Percentiles rank a stretch among this genome's conserved stretches.
These are phyloP conservation scores for Hymenoscyphus infarciens DNA, from an alignment of 2,329 filamentous ascomycete species.

Conservation along the genomic window DNA sequence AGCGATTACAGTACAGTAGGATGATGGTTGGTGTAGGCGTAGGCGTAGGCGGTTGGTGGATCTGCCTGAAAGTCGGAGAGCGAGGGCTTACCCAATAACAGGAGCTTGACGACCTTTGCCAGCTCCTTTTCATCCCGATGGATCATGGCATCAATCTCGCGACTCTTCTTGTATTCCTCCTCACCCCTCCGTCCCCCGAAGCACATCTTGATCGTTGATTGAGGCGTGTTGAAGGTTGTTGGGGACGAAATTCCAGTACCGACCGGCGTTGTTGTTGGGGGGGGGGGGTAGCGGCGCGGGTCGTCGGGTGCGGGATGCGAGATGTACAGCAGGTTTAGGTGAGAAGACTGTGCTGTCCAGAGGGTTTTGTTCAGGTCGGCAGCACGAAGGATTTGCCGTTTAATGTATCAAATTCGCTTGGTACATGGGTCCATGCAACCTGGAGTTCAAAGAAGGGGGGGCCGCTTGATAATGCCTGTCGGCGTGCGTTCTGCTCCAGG, in stretches of 20 bases:
- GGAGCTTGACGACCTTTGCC: conserved; percentile 85
- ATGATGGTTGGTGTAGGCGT: not conserved
- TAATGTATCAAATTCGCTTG: conserved; percentile 4
- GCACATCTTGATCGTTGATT: conserved; percentile 50
- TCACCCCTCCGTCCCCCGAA: conserved; percentile 51
- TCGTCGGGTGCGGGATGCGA: not conserved
- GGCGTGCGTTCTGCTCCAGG: not conserved
- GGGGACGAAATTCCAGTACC: conserved; percentile 1
- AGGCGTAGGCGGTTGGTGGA: not conserved
- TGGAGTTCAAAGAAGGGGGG: not conserved
- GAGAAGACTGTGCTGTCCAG: not conserved
- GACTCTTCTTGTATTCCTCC: conserved; percentile 51
- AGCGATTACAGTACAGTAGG: conserved; percentile 18
- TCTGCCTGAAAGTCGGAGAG: conserved; percentile 6
- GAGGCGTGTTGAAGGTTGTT: conserved; percentile 18
- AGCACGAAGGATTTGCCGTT: conserved; percentile 5
- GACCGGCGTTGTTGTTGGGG: conserved; percentile 4
- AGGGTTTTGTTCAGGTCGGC: conserved; percentile 4
- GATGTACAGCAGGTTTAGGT: not conserved
- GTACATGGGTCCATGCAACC: conserved; percentile 3
- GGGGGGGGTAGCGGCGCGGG: not conserved
- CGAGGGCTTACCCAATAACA: conserved; percentile 72
- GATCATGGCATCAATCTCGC: conserved; percentile 82
- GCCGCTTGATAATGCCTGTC: not conserved
- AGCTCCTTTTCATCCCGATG: conserved; percentile 84